Base-by-base conservation (phyloP, 2,329 filamentous ascomycete species). In the Fusarium heterosporum region DNA sequence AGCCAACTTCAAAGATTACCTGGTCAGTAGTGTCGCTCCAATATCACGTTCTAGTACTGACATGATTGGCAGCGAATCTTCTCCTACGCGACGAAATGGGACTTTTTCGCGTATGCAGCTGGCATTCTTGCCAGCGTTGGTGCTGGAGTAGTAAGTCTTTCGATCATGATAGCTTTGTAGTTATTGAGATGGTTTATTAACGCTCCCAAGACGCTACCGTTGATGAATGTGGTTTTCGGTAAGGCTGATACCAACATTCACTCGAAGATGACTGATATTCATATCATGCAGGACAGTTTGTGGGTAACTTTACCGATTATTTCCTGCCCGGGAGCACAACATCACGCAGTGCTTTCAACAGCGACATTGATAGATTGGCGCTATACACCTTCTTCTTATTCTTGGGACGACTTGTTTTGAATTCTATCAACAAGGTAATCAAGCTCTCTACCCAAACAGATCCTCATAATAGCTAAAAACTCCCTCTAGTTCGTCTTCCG, bases 381-480 rank as follows among this genome's bases (percentile, higher is more conserved):
- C 78, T 93, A 0, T 92, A 89, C 75, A 88, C 93, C 71, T 85
- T 93, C 54, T 87, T 87, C 55, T 80, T 93, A 8, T 93, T 93
- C 75, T 76, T 93, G 39, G 90, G 80, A 14, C 87, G 89, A 46
- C 89, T 91, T 67, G 73, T 79, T 17, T 78, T 91, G 39, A 86
- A 85, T 61, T 93, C 92, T 64, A 78, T 89, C 60, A 84, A 84
- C 66, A 87, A 86, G 75, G 82, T 82, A 68, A 34, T 64, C 14
- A 16, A 4, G 12, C 12, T 30, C 8, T 25, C 6, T 13, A 13
- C 16, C 10, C 7, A 6, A 25, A 26, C 22, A 10, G 16, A 30
- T 34, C 6, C 11, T 14, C 9, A 32, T 26, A 11, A 32, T 19
- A 45, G 34, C 34, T 36, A 17, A 36, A 36, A 9, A n/a, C 22